These are phyloP conservation scores for Trifolium pratense DNA, from an alignment of 306 rosid genomes.

Conservation along the genomic window DNA sequence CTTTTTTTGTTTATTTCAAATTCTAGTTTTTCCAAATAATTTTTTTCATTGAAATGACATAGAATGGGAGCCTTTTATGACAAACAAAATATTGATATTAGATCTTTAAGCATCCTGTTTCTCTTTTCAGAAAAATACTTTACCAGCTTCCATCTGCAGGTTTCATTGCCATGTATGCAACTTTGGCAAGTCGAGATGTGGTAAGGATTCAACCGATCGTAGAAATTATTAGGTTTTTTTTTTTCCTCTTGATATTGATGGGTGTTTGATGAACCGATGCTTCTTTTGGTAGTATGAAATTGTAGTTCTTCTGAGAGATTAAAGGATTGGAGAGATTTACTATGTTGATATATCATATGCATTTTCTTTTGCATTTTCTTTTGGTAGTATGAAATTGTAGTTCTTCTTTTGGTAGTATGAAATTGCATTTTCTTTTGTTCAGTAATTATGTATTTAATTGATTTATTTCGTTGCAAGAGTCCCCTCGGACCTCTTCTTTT, in stretches of 20 bases:
- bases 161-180: constrained; percentile 90
- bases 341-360: not conserved
- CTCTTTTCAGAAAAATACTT: constrained; percentile 44
- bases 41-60: constrained; percentile 28
- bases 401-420: too few species aligned
- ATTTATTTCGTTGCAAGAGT: not conserved
- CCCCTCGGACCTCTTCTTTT: not conserved
- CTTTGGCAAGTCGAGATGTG: constrained; percentile 98
- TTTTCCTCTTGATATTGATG: not conserved
- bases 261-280: constrained; percentile 24
- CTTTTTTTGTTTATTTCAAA: constrained; percentile 21
- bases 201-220: constrained; percentile 56
- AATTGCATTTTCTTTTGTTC: not conserved
- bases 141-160: constrained; percentile 68
- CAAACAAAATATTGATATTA: constrained; percentile 26
- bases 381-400: too few species aligned
- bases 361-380: not conserved
- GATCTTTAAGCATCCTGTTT: constrained; percentile 43
- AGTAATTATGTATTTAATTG: not conserved
- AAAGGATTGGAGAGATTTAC: not conserved
- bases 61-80: constrained; percentile 18
- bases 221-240: constrained; percentile 23
- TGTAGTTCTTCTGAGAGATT: constrained; percentile 4
- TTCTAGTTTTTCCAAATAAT: constrained; percentile 20
- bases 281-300: constrained; percentile 33